A percentile compares a stretch with the other conserved stretches of the same genome.
These are phyloP conservation scores for Solanum paucissectum DNA, from an alignment of 257 asterid genomes.

Conservation along the genomic window DNA sequence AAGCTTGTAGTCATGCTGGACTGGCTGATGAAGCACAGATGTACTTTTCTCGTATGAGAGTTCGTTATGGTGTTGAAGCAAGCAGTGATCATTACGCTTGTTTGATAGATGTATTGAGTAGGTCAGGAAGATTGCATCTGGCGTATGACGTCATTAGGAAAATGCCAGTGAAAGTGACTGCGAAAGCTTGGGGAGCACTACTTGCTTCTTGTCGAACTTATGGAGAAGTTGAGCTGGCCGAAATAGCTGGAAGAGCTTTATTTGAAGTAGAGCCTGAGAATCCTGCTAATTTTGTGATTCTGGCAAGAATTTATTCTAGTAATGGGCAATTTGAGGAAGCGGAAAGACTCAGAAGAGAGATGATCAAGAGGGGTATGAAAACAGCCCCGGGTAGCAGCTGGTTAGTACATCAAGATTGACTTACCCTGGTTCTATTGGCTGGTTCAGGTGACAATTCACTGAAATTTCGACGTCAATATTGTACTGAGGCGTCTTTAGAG, in stretches of 20 bases:
- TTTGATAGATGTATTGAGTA: constrained; percentile 39
- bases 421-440: not conserved
- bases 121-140: constrained; percentile 28
- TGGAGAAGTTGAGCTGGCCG: constrained; percentile 41
- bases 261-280: constrained; percentile 38
- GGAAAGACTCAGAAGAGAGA: constrained; percentile 18
- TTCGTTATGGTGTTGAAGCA: constrained; percentile 19
- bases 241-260: constrained; percentile 34
- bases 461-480: not conserved
- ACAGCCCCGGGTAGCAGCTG: constrained; percentile 37
- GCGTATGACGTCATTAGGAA: constrained; percentile 28
- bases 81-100: constrained; percentile 37
- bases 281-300: constrained; percentile 37
- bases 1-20: constrained; percentile 49
- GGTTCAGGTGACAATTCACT: too few relatives aligned
- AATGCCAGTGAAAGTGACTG: constrained; percentile 36
- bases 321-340: constrained; percentile 27
- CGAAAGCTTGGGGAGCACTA: constrained; percentile 49
- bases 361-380: constrained; percentile 29
- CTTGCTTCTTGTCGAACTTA: constrained; percentile 40
- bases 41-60: constrained; percentile 22
- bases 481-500: not conserved
- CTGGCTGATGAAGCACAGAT: constrained; percentile 27
- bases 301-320: constrained; percentile 25
- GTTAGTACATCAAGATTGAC: constrained; percentile 16